Conservation (phyloP, 352 stramenopile species). For the Phytophthora foliorum region DNA sequence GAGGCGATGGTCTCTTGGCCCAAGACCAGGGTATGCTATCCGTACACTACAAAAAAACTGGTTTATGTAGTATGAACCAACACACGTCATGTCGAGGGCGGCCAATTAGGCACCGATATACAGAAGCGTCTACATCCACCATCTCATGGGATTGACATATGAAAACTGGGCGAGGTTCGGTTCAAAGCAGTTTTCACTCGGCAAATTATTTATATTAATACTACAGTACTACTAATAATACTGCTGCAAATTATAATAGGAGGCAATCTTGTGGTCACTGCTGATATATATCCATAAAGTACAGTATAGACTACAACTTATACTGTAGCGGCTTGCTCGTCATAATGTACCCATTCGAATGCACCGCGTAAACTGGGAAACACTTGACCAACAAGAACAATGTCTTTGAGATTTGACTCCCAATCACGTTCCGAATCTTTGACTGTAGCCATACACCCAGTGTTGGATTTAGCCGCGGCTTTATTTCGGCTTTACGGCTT, state of each 20-base stretch:
- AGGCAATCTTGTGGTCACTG: too few relatives aligned
- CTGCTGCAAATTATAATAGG: too few relatives aligned
- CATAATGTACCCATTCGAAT: too few relatives aligned
- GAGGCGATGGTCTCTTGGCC: neutral
- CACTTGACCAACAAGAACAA: neutral
- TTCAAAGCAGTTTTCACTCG: neutral
- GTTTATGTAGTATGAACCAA: neutral
- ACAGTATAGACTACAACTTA: too few relatives aligned
- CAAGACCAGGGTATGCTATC: neutral
- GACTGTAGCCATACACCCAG: too few relatives aligned
- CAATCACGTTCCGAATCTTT: neutral
- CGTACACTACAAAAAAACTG: neutral
- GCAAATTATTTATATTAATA: neutral
- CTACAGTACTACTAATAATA: too few relatives aligned
- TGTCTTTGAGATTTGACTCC: neutral
- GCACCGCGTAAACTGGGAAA: too few relatives aligned
- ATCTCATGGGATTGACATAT: neutral
- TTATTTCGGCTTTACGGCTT: too few relatives aligned
- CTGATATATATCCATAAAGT: too few relatives aligned
- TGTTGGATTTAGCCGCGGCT: too few relatives aligned
- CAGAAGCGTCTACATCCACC: neutral
- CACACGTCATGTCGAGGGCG: neutral
- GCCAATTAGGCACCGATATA: neutral
- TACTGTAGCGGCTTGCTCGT: too few relatives aligned
- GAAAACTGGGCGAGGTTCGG: neutral